These are phyloP conservation scores for Leishmania arabica DNA, from an alignment of 208 protist species.

Conservation along the genomic window DNA sequence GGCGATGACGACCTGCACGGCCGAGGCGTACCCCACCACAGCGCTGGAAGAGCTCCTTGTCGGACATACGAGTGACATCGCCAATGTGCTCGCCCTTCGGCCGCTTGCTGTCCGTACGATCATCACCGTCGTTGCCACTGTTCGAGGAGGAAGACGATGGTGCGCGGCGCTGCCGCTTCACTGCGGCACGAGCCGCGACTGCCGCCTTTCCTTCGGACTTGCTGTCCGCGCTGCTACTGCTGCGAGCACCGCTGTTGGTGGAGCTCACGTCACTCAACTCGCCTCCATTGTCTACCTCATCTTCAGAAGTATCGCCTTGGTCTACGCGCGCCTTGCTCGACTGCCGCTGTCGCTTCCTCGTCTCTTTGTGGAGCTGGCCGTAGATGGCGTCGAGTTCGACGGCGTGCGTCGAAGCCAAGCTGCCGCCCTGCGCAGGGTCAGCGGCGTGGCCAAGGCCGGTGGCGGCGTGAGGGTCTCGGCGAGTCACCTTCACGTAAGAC, in stretches of 20 bases:
- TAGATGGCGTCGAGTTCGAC: constrained; percentile 78
- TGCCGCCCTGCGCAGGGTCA: constrained; percentile 47
- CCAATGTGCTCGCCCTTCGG: neutral
- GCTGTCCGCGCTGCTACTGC: constrained; percentile 15
- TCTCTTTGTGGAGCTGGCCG: constrained; percentile 34
- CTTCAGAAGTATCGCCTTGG: neutral
- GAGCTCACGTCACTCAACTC: neutral
- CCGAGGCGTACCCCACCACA: constrained; percentile 87
- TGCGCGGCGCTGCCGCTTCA: constrained; percentile 1
- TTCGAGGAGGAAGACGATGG: constrained; percentile 12
- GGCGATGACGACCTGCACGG: constrained; percentile 79
- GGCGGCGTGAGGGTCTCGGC: constrained; percentile 66
- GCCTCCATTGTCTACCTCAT: neutral
- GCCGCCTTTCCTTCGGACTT: neutral
- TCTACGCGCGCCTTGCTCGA: neutral
- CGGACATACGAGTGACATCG: constrained; percentile 59
- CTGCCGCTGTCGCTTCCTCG: constrained; percentile 10
- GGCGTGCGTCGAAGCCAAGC: constrained; percentile 48
- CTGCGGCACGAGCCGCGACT: neutral
- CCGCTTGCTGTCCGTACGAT: constrained; percentile 4
- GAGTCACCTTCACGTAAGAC: constrained; percentile 80
- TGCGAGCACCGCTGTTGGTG: constrained; percentile 25
- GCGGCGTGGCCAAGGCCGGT: constrained; percentile 78
- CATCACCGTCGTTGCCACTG: constrained; percentile 14
- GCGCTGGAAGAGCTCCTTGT: constrained; percentile 67